Base-by-base conservation (phyloP, 2,329 filamentous ascomycete genomes). In the Aspergillus cejpii region DNA sequence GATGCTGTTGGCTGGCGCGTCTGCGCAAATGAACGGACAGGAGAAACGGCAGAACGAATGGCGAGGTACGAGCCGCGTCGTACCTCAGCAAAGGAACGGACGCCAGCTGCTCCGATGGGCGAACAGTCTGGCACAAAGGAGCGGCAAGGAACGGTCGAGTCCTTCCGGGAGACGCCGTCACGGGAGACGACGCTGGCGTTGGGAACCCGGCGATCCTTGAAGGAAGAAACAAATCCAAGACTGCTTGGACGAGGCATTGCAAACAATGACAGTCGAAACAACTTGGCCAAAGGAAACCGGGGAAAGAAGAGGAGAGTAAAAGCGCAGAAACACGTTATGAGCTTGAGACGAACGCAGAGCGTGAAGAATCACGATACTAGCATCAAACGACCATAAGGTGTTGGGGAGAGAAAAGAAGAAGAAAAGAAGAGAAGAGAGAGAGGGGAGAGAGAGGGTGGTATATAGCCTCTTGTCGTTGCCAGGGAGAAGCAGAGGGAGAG, bases 201-300 rank as follows among this genome's bases (percentile, higher is more conserved):
- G 23, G 5, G 47, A 41, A 47, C 45, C 36, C 41, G 41, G 41
- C 49, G 47, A 41, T 47, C 10, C 31, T 20, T 34, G 31, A 34
- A 19, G 31, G 24, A 40, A 37, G 48, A 42, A 14, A n/a, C n/a
- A n/a, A 49, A 40, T 34, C 54, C 52, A 42, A 54, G 56, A 21
- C 53, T 44, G 38, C 45, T 48, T 37, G 51, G 52, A 31, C 50
- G 49, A 46, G 52, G 41, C 57, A 59, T 59, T 42, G 45, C 27
- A 44, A 43, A 37, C 14, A 34, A 34, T 17, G 17, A 5, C 17
- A n/a, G 28, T 34, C 14, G 17, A 34, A 34, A 34, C 27, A 37
- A 27, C 34, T 44, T 42, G 45, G 44, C 37, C 44, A 51, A 51
- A 33, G 43, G 34, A 37, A 31, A n/a, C n/a, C n/a, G n/a, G 36